phyloP scores from a whole-genome alignment of 1,139 yeast genomes.

The Trichomonascaceae sp. region DNA sequence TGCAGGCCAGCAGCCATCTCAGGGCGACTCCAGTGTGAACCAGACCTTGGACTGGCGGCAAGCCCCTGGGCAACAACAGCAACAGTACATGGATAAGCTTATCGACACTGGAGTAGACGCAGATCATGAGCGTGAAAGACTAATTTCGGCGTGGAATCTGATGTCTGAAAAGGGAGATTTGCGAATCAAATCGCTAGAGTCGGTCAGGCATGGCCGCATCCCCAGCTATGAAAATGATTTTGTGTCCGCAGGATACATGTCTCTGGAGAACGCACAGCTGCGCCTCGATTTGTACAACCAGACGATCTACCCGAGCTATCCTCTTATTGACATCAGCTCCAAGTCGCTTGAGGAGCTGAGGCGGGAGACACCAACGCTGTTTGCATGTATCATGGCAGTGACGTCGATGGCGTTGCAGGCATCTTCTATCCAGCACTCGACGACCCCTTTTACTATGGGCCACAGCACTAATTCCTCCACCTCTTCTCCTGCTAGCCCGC shows the following conservation, averaged over 20 bases:
- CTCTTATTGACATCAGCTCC: constrained; percentile 41
- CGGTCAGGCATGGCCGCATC: constrained; percentile 10
- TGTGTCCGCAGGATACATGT: constrained; percentile 21
- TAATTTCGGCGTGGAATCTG: constrained; percentile 20
- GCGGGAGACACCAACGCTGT: constrained; percentile 42
- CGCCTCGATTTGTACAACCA: constrained; percentile 20
- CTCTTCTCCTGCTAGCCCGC: neutral
- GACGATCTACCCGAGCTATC: constrained; percentile 26
- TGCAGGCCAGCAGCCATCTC: neutral
- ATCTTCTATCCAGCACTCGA: neutral
- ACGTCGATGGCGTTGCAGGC: constrained; percentile 32
- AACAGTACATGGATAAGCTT: neutral
- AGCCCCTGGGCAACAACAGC: neutral
- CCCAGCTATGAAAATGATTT: constrained; percentile 21
- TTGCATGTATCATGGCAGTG: constrained; percentile 52
- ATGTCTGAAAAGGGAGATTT: constrained; percentile 16
- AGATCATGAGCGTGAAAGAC: constrained; percentile 18
- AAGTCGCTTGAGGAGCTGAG: constrained; percentile 37
- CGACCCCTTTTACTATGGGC: neutral
- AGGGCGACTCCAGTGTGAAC: no score
- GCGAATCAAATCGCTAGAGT: constrained; percentile 15
- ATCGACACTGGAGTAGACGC: constrained; percentile 14
- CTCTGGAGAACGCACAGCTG: constrained; percentile 20
- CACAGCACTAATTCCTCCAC: neutral
- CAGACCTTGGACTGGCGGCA: neutral